These are phyloP conservation scores for Rhodocollybia butyracea DNA, from an alignment of 768 basidiomycete species.

Conservation along the genomic window DNA sequence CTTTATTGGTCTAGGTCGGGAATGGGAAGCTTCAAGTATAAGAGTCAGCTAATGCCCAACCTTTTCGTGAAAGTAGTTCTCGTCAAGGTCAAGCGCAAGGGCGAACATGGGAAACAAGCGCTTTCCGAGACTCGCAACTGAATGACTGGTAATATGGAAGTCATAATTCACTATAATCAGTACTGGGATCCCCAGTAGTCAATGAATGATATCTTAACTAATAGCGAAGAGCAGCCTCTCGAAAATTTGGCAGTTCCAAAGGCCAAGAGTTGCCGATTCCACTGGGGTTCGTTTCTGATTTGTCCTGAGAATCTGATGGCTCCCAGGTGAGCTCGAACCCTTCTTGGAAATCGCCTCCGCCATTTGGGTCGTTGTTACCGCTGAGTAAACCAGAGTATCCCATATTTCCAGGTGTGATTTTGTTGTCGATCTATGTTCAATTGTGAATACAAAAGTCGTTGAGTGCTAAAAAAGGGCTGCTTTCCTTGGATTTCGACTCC, in stretches of 20 bases:
- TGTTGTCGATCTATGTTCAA: conserved; percentile 59
- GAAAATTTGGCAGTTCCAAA: conserved; percentile 53
- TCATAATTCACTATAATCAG: too few relatives aligned
- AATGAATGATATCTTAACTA: conserved; percentile 41
- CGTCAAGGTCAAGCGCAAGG: conserved; percentile 56
- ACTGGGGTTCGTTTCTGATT: conserved; percentile 12
- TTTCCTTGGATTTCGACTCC: conserved; percentile 64
- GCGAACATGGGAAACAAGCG: conserved; percentile 68
- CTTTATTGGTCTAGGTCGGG: conserved; percentile 46
- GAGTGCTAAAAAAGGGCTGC: conserved; percentile 1
- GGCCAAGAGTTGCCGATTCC: conserved; percentile 85
- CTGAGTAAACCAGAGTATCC: conserved; percentile 70
- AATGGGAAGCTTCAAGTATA: background rate
- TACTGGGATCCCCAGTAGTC: background rate
- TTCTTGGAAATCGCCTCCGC: conserved; percentile 86
- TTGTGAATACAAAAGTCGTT: background rate
- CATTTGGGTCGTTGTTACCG: conserved; percentile 72
- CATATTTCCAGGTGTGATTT: conserved; percentile 67
- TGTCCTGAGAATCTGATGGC: conserved; percentile 12
- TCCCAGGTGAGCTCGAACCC: conserved; percentile 88
- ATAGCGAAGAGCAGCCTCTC: conserved; percentile 55
- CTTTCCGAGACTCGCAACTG: conserved; percentile 49
- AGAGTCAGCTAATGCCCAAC: conserved; percentile 22
- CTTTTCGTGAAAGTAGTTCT: conserved; percentile 67
- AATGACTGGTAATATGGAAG: conserved; percentile 36